Evolutionary conservation across 345 rosid species (phyloP).

Genomic region (Brassica carinata): DNA sequence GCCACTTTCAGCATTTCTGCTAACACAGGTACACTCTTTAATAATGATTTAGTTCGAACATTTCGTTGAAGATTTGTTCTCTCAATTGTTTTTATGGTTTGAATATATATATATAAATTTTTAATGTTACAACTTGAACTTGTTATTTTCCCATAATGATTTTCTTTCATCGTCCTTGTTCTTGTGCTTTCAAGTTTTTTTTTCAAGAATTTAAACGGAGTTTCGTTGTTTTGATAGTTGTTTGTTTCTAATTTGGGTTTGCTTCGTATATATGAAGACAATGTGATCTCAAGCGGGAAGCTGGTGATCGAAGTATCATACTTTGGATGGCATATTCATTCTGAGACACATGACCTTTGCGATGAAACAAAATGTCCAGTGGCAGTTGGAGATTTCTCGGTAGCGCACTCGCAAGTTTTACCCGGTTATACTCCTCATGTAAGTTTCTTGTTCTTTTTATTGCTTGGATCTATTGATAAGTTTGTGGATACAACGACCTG

Average conservation of each 20-base stretch:
- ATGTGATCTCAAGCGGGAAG: constrained; percentile 63
- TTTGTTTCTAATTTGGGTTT: background rate
- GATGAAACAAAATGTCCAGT: constrained; percentile 82
- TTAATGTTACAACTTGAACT: background rate
- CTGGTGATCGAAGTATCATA: constrained; percentile 79
- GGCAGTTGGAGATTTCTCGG: constrained; percentile 68
- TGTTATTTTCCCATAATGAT: background rate
- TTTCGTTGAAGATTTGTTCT: background rate
- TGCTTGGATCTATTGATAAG: no score
- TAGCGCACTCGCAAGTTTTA: constrained; percentile 76
- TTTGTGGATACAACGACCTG: background rate
- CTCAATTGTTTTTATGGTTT: background rate
- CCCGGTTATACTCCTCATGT: constrained; percentile 92
- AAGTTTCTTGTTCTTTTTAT: constrained; percentile 37
- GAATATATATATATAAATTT: background rate
- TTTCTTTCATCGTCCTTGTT: constrained; percentile 1
- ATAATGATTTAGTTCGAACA: background rate
- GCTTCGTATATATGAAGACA: constrained; percentile 39
- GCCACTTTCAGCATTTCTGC: constrained; percentile 76
- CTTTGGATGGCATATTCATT: constrained; percentile 80
- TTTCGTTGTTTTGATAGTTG: background rate
- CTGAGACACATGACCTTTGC: constrained; percentile 80
- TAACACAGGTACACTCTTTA: constrained; percentile 46
- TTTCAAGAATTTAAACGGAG: background rate
- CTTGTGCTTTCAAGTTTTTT: background rate